A percentile compares a stretch with the other conserved stretches of the same genome.
Conservation (phyloP, 805 yeast genomes). For the Candida tallmaniae region DNA sequence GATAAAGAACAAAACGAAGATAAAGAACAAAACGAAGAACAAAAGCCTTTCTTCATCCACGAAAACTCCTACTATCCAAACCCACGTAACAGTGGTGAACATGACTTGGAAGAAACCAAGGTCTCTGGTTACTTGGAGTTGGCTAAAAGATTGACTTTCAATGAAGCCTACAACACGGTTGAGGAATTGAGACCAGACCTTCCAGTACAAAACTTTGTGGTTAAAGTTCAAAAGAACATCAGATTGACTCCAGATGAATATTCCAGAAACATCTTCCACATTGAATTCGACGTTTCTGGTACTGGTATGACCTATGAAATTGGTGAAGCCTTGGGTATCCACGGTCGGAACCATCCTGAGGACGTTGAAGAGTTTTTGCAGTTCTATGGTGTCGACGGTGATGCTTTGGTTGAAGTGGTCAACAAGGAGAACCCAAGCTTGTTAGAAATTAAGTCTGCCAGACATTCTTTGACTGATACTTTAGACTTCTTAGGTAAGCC, state of each 20-base stretch:
- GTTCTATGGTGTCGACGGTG: conserved; percentile 67
- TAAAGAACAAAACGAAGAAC: conserved; percentile 15
- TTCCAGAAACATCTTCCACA: conserved; percentile 93
- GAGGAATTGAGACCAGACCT: conserved; percentile 79
- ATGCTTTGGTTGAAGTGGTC: conserved; percentile 66
- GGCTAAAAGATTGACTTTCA: conserved; percentile 70
- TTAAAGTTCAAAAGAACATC: conserved; percentile 86
- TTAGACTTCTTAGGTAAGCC: conserved; percentile 92
- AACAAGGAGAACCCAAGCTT: conserved; percentile 55
- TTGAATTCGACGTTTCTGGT: conserved; percentile 87
- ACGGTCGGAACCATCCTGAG: conserved; percentile 72
- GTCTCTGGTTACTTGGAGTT: conserved; percentile 42
- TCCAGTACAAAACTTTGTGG: conserved; percentile 78
- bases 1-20: conserved; percentile 16
- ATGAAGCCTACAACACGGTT: conserved; percentile 67
- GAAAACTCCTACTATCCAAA: conserved; percentile 66
- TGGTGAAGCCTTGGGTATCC: conserved; percentile 96
- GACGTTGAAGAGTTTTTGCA: conserved; percentile 66
- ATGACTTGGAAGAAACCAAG: conserved; percentile 37
- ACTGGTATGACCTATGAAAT: conserved; percentile 89
- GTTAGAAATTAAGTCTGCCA: conserved; percentile 73
- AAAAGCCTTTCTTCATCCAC: conserved; percentile 48
- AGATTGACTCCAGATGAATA: conserved; percentile 87
- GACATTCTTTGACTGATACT: conserved; percentile 75
- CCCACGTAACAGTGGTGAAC: conserved; percentile 37